Evolutionary conservation across 371 early-diverging fungal genomes (phyloP), one percentile per base, ranked within the genome.

Genomic region (Capillidium heterosporum): DNA sequence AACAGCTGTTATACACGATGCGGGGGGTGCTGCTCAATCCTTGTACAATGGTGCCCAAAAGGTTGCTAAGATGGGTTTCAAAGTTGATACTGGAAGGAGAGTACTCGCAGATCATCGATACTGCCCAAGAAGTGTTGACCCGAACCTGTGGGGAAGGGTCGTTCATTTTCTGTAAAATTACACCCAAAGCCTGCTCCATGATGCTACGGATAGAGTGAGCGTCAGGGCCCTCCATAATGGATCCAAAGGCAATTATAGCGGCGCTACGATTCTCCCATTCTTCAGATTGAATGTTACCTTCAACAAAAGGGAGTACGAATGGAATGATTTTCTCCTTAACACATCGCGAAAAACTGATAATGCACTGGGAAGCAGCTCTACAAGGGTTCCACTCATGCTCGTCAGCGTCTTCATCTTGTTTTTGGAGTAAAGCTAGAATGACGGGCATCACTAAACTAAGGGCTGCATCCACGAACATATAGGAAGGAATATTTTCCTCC

Each of bases 181-280:
- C 72, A 24, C 91, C 89, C 32, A 95, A 75, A 1, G 92, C 91
- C 70, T 87, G 84, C 42, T 78, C 69, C 19, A 92, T 85, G n/a
- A 95, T 72, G 17, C 83, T 82, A 1, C 66, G 66, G 35, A 95
- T 67, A 7, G 80, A 68, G 1, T 61, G 61, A 1, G 73, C 68
- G 1, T 81, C 73, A 19, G 96, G 94, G 2, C 98, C 98, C 46
- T 95, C 93, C 59, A 97, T 66, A 59, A 97, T 94, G 0, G 93
- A 90, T 11, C 95, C 98, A 65, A 95, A 97, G 0, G 95, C 91
- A 91, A 94, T 94, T 43, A 95, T 87, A 24, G 98, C 91, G 17
- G 95, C 95, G 63, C 95, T 95, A 60, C 93, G 85, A 65, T 74
- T 80, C 61, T 82, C 78, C 98, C 98, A 97, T 61, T 94, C 87